A percentile compares a stretch with the other conserved stretches of the same genome.
phyloP scores from a whole-genome alignment of 768 basidiomycete species.

The Lactarius psammicola region DNA sequence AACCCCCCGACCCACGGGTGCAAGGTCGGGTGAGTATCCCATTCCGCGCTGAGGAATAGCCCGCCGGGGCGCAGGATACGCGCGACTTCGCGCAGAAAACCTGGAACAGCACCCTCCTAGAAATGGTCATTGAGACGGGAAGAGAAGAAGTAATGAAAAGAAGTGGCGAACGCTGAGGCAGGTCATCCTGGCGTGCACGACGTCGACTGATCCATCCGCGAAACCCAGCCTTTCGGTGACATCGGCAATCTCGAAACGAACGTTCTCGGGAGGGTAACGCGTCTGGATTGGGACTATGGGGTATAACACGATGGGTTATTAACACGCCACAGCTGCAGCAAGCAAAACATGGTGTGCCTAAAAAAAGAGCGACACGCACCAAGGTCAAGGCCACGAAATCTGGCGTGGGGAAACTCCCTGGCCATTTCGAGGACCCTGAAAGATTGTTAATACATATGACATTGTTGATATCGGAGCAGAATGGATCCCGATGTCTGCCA shows the following conservation, averaged over 20 bases:
- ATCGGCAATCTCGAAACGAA: conserved; percentile 65
- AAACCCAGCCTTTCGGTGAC: conserved; percentile 51
- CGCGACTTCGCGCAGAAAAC: conserved; percentile 53
- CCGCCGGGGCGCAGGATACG: conserved; percentile 72
- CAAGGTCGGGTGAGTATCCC: conserved; percentile 43
- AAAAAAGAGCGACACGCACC: conserved; percentile 47
- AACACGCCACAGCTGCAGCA: neutral
- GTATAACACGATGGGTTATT: neutral
- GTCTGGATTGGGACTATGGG: conserved; percentile 70
- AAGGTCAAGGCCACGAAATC: conserved; percentile 72
- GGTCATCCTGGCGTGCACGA: conserved; percentile 63
- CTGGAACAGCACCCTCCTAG: conserved; percentile 56
- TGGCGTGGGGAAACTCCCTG: conserved; percentile 56
- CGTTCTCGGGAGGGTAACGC: conserved; percentile 57
- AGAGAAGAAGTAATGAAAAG: neutral
- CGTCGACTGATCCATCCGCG: conserved; percentile 54
- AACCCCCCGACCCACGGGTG: conserved; percentile 14
- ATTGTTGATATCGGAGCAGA: neutral
- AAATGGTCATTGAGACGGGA: conserved; percentile 14
- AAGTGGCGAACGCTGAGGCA: conserved; percentile 56
- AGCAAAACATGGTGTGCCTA: neutral
- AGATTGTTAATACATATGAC: neutral
- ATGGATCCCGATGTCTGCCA: neutral
- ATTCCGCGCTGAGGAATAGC: conserved; percentile 65
- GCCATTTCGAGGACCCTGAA: conserved; percentile 77